These are phyloP conservation scores for Chlamydomonas sp. DNA, from an alignment of 139 green algal genomes.

Conservation along the genomic window DNA sequence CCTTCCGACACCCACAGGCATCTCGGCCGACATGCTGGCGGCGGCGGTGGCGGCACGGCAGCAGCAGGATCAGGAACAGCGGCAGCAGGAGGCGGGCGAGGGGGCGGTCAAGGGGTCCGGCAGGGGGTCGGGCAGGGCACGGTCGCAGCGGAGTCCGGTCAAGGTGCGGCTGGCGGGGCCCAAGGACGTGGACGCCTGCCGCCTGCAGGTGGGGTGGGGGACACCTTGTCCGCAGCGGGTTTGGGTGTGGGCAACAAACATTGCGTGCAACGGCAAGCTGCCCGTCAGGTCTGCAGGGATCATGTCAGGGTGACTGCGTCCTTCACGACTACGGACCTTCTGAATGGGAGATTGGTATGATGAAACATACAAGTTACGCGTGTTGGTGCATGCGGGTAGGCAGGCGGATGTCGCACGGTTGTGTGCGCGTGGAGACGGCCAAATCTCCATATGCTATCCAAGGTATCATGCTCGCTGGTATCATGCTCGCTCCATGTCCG, in stretches of 20 bases:
- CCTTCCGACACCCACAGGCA: no score
- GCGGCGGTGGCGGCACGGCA: background rate
- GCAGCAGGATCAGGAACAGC: background rate
- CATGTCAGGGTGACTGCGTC: no score
- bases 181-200: constrained; percentile 29
- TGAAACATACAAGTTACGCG: no score
- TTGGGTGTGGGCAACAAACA: background rate
- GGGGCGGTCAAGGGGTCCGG: no score
- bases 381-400: no score
- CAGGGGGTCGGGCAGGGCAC: background rate
- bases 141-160: background rate
- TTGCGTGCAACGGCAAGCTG: background rate
- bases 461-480: background rate
- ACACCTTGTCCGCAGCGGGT: background rate
- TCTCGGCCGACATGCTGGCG: constrained; percentile 8
- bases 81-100: no score
- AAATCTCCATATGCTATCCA: no score
- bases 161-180: constrained; percentile 15
- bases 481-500: background rate
- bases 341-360: no score
- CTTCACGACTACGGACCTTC: no score
- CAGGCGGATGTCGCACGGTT: no score
- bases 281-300: background rate
- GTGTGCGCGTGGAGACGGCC: no score
- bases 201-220: constrained; percentile 3